Evolutionary conservation across 2,329 filamentous ascomycete genomes (phyloP), one percentile per base, ranked within the genome.

Genomic region (Aspergillus carbonarius): DNA sequence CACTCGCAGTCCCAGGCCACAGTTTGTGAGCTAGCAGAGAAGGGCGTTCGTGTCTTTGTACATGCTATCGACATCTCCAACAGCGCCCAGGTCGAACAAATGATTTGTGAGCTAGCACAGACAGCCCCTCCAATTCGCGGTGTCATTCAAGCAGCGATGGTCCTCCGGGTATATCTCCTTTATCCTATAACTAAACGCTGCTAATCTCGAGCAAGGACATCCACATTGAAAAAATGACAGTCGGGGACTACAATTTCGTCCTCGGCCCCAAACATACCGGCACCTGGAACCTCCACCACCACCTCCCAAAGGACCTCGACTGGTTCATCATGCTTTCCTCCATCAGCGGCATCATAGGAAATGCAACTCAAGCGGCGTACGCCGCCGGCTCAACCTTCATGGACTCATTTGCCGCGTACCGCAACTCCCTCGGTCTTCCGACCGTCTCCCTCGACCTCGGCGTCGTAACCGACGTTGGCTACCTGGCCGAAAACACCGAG

Each of bases 281-380:
- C 10, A 68, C 67, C 3, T 70, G 67, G 66, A 73, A 72, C 46
- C 55, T 73, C 7, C 68, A 73, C 57, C 48, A 54, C 4, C 46
- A 65, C 20, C 58, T 70, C 4, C 69, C 63, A 9, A 12, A 25
- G 1, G 35, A 72, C 40, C 51, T 72, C 5, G 75, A 78, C 57
- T 79, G 78, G 59, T 78, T 79, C 63, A 54, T 78, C 51, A 68
- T 75, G 58, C 64, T 77, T 9, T 76, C 73, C 0, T 79, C 77
- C 3, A 65, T 73, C 3, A 73, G 74, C 51, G 74, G 75, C 2
- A 62, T 81, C 6, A 66, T 80, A 3, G 81, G 81, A 4, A 80
- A 81, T 47, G 62, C 74, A 1, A 76, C 77, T 3, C 71, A 83
- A 57, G 72, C 79, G 12, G 78, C 74, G 53, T 79, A 79, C 58